Base-by-base conservation (phyloP, 257 asterid species). In the Nicotiana attenuata region DNA sequence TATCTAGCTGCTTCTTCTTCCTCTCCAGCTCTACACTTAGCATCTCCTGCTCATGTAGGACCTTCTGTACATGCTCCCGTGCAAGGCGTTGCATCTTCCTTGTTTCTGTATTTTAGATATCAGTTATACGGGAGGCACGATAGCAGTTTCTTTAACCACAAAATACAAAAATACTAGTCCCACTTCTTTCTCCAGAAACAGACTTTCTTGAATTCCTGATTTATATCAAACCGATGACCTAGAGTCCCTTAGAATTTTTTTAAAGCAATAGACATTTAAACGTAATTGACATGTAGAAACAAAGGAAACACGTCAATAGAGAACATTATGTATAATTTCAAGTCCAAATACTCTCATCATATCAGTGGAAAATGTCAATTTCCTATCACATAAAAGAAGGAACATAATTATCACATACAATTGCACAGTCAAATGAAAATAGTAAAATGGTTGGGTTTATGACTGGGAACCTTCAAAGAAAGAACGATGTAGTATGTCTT, bases 31-130 rank as follows among this genome's bases (percentile, higher is more conserved):
- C 94, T 19, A 69, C 2, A 84, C 89, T 91, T 86, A 92, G 83
- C 85, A 81, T 87, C 85, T 95, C 99, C 80, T 91, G 97, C 80
- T 95, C 97, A 29, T 92, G 89, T 52, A 92, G 80, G 81, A 93
- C 89, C 87, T 89, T 89, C 86, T 84, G 89, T 26, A 93, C 87
- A 77, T 87, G 96, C 84, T 93, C 97, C 26, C 93, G 89, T 16
- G 94, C 91, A 82, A 77, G 77, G 20, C 92, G 89, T 64, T 95
- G 98, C 87, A 93, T 85, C 85, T 89, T 95, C 83, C 94, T 92
- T 79, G 93, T 88, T 89, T 91, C 98, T 93, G 88, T 50, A 61
- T 61, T 61, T 22, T 10, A 24, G 26, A n/a, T n/a, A 22, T 22
- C 67, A 61, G 33, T 61, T 61, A 61, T 24, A 52, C 57, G 10